phyloP scores from a whole-genome alignment of 306 rosid species.

The Sicyos baderoa region DNA sequence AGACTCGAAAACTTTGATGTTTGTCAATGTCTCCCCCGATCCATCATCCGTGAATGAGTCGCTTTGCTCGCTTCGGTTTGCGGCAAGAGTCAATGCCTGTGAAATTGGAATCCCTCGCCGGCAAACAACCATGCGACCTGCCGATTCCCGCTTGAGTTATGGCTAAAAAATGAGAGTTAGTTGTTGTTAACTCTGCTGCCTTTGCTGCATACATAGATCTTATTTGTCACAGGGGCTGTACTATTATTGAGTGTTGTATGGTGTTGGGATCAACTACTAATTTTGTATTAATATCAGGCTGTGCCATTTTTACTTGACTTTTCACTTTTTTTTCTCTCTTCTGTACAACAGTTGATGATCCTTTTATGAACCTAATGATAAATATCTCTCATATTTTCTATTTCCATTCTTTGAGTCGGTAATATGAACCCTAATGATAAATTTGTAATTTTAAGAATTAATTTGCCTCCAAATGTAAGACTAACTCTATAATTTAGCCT shows the following conservation, averaged over 20 bases:
- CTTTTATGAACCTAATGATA: constrained; percentile 7
- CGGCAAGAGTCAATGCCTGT: constrained; percentile 78
- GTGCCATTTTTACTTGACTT: constrained; percentile 14
- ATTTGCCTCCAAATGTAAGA: too few species aligned
- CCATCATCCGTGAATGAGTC: constrained; percentile 69
- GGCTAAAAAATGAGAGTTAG: constrained; percentile 34
- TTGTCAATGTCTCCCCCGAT: constrained; percentile 83
- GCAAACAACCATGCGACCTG: constrained; percentile 44
- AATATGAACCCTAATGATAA: too few species aligned
- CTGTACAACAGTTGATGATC: constrained; percentile 15
- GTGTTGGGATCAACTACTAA: constrained; percentile 22
- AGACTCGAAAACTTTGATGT: constrained; percentile 86
- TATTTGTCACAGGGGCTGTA: constrained; percentile 13
- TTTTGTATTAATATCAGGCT: constrained; percentile 24
- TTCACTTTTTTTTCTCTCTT: background rate
- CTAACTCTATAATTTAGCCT: too few species aligned
- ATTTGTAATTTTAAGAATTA: too few species aligned
- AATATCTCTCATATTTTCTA: constrained; percentile 19
- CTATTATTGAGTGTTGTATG: constrained; percentile 20
- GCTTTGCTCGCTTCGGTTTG: constrained; percentile 82
- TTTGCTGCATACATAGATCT: constrained; percentile 14
- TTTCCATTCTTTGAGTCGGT: background rate
- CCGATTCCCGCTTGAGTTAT: constrained; percentile 53
- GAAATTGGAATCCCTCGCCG: constrained; percentile 82
- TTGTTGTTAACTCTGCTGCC: constrained; percentile 16